Percentiles rank a stretch among this genome's conserved stretches.
These are phyloP conservation scores for Rhodocollybia butyracea DNA, from an alignment of 768 basidiomycete species.

Conservation along the genomic window DNA sequence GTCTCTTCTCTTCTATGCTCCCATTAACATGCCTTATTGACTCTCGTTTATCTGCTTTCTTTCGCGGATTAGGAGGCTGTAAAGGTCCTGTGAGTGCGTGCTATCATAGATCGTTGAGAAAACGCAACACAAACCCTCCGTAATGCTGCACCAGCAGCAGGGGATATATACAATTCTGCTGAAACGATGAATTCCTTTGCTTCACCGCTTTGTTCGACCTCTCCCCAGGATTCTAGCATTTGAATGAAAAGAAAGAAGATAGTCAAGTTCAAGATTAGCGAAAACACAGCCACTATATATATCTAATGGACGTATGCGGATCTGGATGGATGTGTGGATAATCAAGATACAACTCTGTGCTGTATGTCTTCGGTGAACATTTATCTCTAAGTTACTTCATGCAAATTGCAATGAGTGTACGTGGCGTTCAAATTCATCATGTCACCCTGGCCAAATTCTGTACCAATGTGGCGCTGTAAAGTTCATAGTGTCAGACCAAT, in stretches of 20 bases:
- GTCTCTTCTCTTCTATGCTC: constrained; percentile 46
- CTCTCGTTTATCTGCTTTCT: constrained; percentile 55
- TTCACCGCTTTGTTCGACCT: constrained; percentile 16
- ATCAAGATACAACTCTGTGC: too few species aligned
- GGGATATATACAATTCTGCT: constrained; percentile 61
- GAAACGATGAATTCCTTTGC: constrained; percentile 56
- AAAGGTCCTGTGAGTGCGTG: background rate
- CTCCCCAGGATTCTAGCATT: constrained; percentile 34
- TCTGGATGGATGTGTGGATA: too few species aligned
- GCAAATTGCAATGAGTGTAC: too few species aligned
- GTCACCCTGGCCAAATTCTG: too few species aligned
- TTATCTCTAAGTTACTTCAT: too few species aligned
- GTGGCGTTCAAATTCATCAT: too few species aligned
- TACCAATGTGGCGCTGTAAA: too few species aligned
- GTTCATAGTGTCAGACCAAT: too few species aligned
- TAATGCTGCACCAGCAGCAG: constrained; percentile 42
- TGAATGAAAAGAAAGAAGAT: background rate
- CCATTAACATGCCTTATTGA: constrained; percentile 33
- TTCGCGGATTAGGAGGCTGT: constrained; percentile 45
- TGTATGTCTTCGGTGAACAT: too few species aligned
- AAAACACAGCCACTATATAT: too few species aligned
- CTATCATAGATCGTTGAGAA: background rate
- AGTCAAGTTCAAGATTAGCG: too few species aligned
- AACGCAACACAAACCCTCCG: constrained; percentile 48
- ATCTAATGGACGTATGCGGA: too few species aligned